Base-by-base conservation (phyloP, 768 basidiomycete species). In the Rhodotorula graminis region DNA sequence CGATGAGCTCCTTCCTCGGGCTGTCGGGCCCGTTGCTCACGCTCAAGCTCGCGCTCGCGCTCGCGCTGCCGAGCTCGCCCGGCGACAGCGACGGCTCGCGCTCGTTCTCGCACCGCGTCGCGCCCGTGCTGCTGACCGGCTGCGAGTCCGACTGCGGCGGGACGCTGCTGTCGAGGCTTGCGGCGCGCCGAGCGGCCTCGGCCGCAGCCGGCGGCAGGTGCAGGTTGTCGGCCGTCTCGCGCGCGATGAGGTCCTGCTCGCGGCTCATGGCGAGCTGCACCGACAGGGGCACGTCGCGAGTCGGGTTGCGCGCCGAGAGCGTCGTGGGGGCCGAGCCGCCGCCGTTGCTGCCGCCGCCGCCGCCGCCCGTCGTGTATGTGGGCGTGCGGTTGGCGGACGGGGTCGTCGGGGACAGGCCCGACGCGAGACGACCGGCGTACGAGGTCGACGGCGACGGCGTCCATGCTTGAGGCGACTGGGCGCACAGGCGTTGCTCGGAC, bases 401-500 rank as follows among this genome's bases (percentile, higher is more conserved):
- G 8, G 19, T 49, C 15, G 21, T 14, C n/a, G 14, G n/a, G 12
- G 40, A 37, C 57, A n/a, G 49, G 58, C n/a, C 52, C 16, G 55
- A 23, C 18, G 56, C 16, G 55, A 23, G 25, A 27, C 21, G 44
- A 7, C 18, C 55, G 9, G 57, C 66, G 25, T 62, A 37, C 18
- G 40, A 42, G 18, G 8, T 29, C 9, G 60, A n/a, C n/a, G 60
- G 25, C 46, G 31, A 25, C 19, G 59, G 44, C 49, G 42, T 44
- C 65, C 65, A 1, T 55, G 53, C n/a, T 42, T 69, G 64, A 2
- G 61, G 57, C 8, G 64, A 63, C 3, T 70, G 2, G 65, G 67
- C 33, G 44, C 27, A 31, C 63, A 74, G 63, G 29, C 78, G 76
- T 67, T 42, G 56, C 29, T 76, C 74, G 7, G 76, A 76, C 0